Percentiles rank a stretch among this genome's conserved stretches.
These are phyloP conservation scores for Sedum album DNA, from an alignment of 164 flowering plant species.

Conservation along the genomic window DNA sequence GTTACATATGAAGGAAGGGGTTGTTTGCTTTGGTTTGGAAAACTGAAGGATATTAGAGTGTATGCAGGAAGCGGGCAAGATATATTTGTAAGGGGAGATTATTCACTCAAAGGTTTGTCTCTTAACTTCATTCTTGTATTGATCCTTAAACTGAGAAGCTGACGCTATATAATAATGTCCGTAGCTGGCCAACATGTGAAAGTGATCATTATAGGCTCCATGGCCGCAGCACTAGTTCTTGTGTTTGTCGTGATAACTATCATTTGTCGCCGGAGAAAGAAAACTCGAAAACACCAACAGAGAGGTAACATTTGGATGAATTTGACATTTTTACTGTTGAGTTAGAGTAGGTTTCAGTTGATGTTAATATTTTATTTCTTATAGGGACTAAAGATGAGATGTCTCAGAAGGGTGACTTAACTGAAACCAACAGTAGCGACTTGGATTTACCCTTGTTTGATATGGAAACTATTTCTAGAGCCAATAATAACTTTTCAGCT, in stretches of 20 bases:
- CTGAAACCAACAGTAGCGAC: neutral
- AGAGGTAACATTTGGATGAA: neutral
- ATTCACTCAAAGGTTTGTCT: slow-evolving; percentile 8
- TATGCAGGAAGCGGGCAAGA: slow-evolving; percentile 17
- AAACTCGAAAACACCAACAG: neutral
- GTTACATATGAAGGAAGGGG: slow-evolving; percentile 16
- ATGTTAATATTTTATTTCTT: neutral
- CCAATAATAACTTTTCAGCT: slow-evolving; percentile 29
- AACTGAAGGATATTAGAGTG: slow-evolving; percentile 18
- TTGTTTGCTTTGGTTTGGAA: slow-evolving; percentile 24
- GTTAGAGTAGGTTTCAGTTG: neutral
- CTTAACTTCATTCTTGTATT: neutral
- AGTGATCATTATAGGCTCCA: neutral
- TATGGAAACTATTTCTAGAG: slow-evolving; percentile 15
- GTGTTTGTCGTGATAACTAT: neutral
- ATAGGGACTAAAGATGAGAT: neutral
- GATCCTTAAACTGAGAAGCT: neutral
- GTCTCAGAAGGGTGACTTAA: neutral
- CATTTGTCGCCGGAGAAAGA: neutral
- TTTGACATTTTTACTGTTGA: neutral
- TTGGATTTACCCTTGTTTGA: slow-evolving; percentile 17
- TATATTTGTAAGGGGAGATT: slow-evolving; percentile 21
- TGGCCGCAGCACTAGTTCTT: neutral
- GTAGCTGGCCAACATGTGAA: neutral
- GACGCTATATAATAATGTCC: neutral